Conservation (phyloP, 2,329 filamentous ascomycete species). For the Phialophora expanda region DNA sequence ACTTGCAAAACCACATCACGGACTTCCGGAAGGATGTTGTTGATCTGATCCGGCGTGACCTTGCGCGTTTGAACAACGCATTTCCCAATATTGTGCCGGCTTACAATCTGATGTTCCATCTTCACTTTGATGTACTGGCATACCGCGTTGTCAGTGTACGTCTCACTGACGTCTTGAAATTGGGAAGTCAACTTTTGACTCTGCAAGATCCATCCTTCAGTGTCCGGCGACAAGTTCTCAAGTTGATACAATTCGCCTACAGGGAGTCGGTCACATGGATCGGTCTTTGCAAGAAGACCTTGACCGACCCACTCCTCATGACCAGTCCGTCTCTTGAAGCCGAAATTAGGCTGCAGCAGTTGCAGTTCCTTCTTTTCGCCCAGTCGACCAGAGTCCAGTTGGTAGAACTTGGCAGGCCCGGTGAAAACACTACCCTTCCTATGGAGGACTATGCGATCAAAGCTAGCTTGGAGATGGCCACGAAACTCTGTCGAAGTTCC, state of each 20-base stretch:
- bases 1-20: slow-evolving; percentile 35
- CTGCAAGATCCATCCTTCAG: slow-evolving; percentile 38
- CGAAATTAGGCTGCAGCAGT: slow-evolving; percentile 39
- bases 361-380: slow-evolving; percentile 34
- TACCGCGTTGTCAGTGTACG: slow-evolving; percentile 35
- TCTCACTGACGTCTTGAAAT: slow-evolving; percentile 36
- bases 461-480: slow-evolving; percentile 4
- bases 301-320: slow-evolving; percentile 24
- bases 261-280: slow-evolving; percentile 33
- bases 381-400: slow-evolving; percentile 13
- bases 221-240: slow-evolving; percentile 34
- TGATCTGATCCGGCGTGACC: slow-evolving; percentile 31
- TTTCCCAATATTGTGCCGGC: slow-evolving; percentile 39
- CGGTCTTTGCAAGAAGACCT: slow-evolving; percentile 24
- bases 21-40: slow-evolving; percentile 36
- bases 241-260: slow-evolving; percentile 28
- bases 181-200: slow-evolving; percentile 31
- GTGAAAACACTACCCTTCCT: not conserved
- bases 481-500: not conserved
- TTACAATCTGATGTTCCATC: slow-evolving; percentile 38
- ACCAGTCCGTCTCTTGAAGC: slow-evolving; percentile 38
- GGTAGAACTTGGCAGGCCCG: not conserved
- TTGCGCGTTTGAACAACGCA: slow-evolving; percentile 30
- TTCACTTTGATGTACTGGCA: slow-evolving; percentile 39
- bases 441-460: not conserved